A percentile compares a stretch with the other conserved stretches of the same genome.
These are phyloP conservation scores for Exophiala alcalophila DNA, from an alignment of 2,329 filamentous ascomycete genomes.

Conservation along the genomic window DNA sequence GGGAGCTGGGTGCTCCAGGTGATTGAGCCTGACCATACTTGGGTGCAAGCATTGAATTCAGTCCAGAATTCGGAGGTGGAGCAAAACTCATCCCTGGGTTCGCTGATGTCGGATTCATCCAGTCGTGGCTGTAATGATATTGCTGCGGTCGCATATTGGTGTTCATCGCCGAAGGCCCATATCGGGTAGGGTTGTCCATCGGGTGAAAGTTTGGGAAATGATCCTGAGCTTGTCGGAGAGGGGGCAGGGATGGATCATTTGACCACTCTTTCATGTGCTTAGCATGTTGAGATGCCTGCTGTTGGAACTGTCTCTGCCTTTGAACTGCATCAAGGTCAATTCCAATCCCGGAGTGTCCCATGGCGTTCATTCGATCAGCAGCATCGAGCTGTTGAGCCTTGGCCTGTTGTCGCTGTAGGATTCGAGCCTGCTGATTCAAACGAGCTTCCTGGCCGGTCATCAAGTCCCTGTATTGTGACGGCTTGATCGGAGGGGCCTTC, in stretches of 20 bases:
- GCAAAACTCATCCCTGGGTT: slow-evolving; percentile 11
- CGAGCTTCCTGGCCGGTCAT: slow-evolving; percentile 28
- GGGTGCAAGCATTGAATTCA: slow-evolving; percentile 18
- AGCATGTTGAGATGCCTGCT: slow-evolving; percentile 29
- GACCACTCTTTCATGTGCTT: slow-evolving; percentile 28
- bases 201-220: slow-evolving; percentile 17
- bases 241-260: slow-evolving; percentile 25
- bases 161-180: slow-evolving; percentile 19
- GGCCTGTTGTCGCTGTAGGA: slow-evolving; percentile 29
- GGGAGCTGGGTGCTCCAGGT: neutral
- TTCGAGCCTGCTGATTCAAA: slow-evolving; percentile 30
- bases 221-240: slow-evolving; percentile 22
- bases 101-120: slow-evolving; percentile 23
- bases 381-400: slow-evolving; percentile 25
- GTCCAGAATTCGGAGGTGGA: slow-evolving; percentile 11
- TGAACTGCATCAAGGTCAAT: slow-evolving; percentile 29
- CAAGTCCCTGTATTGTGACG: slow-evolving; percentile 26
- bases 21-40: slow-evolving; percentile 14
- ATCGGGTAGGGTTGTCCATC: slow-evolving; percentile 7
- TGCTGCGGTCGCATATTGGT: slow-evolving; percentile 18
- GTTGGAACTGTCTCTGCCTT: slow-evolving; percentile 30
- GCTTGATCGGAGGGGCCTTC: slow-evolving; percentile 17
- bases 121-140: slow-evolving; percentile 27
- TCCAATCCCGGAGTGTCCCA: slow-evolving; percentile 18
- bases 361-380: slow-evolving; percentile 6